Conservation (phyloP, 75 land plant genomes). For the Pinus albicaulis region DNA sequence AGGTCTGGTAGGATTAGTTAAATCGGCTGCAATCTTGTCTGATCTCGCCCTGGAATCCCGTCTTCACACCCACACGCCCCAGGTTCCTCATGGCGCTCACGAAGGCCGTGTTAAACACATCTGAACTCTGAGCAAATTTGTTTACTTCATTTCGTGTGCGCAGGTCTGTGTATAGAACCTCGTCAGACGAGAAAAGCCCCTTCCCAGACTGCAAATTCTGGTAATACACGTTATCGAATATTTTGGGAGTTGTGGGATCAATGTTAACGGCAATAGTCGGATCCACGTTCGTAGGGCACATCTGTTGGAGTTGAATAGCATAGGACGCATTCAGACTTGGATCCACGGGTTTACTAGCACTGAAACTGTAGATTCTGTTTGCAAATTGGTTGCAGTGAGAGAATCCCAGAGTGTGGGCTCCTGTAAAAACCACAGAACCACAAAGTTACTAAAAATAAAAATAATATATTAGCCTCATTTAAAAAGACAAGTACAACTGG, state of each 20-base stretch:
- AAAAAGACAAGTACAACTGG: no score
- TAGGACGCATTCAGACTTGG: constrained; percentile 56
- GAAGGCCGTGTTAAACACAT: constrained; percentile 36
- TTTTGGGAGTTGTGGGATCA: constrained; percentile 50
- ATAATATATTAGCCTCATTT: no score
- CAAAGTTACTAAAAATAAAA: not conserved
- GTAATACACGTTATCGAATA: constrained; percentile 73
- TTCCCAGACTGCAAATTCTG: constrained; percentile 40
- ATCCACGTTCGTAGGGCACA: constrained; percentile 60
- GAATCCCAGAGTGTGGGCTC: constrained; percentile 54
- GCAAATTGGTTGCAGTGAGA: constrained; percentile 47
- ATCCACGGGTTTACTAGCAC: constrained; percentile 22
- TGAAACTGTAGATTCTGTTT: constrained; percentile 40
- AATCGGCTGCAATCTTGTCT: constrained; percentile 50
- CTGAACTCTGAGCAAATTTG: constrained; percentile 29
- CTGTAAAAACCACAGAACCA: constrained; percentile 12
- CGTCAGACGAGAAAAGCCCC: constrained; percentile 72
- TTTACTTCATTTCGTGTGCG: constrained; percentile 37
- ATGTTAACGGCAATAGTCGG: constrained; percentile 55
- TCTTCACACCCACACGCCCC: constrained; percentile 56
- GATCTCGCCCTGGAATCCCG: constrained; percentile 56
- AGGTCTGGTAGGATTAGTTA: constrained; percentile 13
- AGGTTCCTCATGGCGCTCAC: constrained; percentile 41
- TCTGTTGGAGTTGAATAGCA: constrained; percentile 32
- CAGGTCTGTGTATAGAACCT: constrained; percentile 40